Evolutionary conservation across 2,329 filamentous ascomycete genomes (phyloP), one percentile per base, ranked within the genome.

Genomic region (Colletotrichum plurivorum): DNA sequence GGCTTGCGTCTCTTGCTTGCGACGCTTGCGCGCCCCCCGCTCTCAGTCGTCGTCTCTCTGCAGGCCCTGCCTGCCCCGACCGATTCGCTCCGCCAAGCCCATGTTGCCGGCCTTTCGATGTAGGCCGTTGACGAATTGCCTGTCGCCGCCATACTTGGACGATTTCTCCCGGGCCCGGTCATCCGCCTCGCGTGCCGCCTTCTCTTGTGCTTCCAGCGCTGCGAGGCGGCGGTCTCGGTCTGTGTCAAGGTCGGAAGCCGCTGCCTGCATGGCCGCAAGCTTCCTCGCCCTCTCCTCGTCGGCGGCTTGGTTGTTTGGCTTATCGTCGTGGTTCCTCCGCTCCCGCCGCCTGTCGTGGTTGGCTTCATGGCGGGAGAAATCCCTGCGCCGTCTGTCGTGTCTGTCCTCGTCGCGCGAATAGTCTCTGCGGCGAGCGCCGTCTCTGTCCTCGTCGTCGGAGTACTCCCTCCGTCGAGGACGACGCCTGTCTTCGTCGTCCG

Each of bases 201-300:
- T 85, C 73, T 97, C 94, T 69, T 85, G 85, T 71, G 89, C 88
- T 25, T 89, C 90, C 18, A 95, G 81, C 1, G 89, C 89, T 0
- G 89, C 88, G 10, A 97, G 82, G 25, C 94, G 88, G 68, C 87
- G 85, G 72, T 88, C 88, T 39, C 94, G 90, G 73, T 92, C 90
- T n/a, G 84, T 77, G 73, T 95, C 93, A 55, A 97, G 83, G 12
- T 92, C 88, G 1, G 85, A 86, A 5, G 92, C 92, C 31, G 90
- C 91, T 18, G 87, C 86, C 77, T 93, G 91, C 92, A 94, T 94
- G 9, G 89, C 90, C 16, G 90, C 92, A 18, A 94, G 80, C 76
- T 90, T 93, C 25, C 87, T 86, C 13, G 90, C 89, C n/a, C 86
- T 85, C 71, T 92, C 90, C 22, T 88, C 87, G 20, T 86, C 86